Base-by-base conservation (phyloP, 805 yeast species). In the Saccharomycopsis sp. region DNA sequence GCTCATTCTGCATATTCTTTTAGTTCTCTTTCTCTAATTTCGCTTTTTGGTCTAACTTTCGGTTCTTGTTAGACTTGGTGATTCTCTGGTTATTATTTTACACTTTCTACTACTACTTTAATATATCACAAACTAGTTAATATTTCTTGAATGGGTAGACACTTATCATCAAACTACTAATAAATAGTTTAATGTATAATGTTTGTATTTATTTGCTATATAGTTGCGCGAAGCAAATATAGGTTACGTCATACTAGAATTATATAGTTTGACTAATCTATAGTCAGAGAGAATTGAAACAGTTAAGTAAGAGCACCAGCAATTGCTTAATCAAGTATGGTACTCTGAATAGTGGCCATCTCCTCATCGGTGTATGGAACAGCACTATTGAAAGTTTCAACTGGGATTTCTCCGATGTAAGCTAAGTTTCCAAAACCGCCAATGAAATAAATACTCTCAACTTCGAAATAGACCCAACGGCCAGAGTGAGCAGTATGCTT, bases 351-450 rank as follows among this genome's bases (percentile, higher is more conserved):
- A 17, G 7, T 19, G 22, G 49, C 49, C 49, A 53, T 19, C n/a
- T 53, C 56, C 14, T 8, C 14, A 15, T 53, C 56, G 25, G 56
- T 53, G 50, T 29, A 53, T 29, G 50, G 50, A 19, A 64, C 64
- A 20, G 80, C 78, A 22, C 69, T 65, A 61, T 78, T 75, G 68
- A 86, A 87, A 58, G 75, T 66, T 3, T 80, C 85, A 19, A 76
- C 71, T 53, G 83, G 79, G 59, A 87, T 77, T 44, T 77, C 74
- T 15, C 96, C 96, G 64, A 87, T 87, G 69, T 79, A 89, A 20
- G 92, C 88, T 56, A 82, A 75, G 65, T 85, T 87, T 47, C 96
- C 94, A 68, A 87, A 87, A 0, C 94, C 94, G 44, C 96, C 96
- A 49, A 88, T 74, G 66, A 85, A 78, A 72, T 84, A 85, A 29